Conservation (phyloP, 768 basidiomycete genomes). For the Krasilnikovozyma curviuscula region DNA sequence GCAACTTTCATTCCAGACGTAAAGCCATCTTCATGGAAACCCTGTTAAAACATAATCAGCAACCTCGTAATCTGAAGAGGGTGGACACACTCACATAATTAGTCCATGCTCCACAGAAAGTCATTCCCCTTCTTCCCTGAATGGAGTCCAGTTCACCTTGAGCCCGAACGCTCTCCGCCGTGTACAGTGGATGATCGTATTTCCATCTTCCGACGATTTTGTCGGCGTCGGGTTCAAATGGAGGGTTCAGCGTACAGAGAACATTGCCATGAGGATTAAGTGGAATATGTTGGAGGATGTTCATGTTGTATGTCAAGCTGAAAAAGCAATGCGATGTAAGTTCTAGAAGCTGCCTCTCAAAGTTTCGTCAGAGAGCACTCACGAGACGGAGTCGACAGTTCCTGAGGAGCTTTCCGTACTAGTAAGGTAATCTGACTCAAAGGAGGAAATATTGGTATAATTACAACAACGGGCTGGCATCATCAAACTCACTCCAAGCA, state of each 20-base stretch:
- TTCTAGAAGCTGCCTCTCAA: too few relatives aligned
- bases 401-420: too few relatives aligned
- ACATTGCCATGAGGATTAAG: constrained; percentile 40
- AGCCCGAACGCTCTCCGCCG: constrained; percentile 37
- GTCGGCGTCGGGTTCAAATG: constrained; percentile 36
- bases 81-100: too few relatives aligned
- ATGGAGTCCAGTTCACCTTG: constrained; percentile 39
- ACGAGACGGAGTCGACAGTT: constrained; percentile 45
- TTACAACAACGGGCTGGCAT: neutral
- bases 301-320: constrained; percentile 47
- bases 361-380: constrained; percentile 22
- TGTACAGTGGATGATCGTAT: constrained; percentile 53
- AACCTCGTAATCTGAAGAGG: too few relatives aligned
- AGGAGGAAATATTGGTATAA: neutral
- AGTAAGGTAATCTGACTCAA: constrained; percentile 38
- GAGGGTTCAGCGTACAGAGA: constrained; percentile 54
- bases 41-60: too few relatives aligned
- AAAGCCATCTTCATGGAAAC: constrained; percentile 69
- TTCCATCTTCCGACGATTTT: constrained; percentile 36
- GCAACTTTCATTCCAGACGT: constrained; percentile 28
- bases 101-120: constrained; percentile 52
- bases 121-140: constrained; percentile 43
- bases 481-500: constrained; percentile 19
- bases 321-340: too few relatives aligned
- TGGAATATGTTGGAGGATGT: constrained; percentile 48